Evolutionary conservation across 371 early-diverging fungal species (phyloP).

Genomic region (Actinomortierella ambigua): DNA sequence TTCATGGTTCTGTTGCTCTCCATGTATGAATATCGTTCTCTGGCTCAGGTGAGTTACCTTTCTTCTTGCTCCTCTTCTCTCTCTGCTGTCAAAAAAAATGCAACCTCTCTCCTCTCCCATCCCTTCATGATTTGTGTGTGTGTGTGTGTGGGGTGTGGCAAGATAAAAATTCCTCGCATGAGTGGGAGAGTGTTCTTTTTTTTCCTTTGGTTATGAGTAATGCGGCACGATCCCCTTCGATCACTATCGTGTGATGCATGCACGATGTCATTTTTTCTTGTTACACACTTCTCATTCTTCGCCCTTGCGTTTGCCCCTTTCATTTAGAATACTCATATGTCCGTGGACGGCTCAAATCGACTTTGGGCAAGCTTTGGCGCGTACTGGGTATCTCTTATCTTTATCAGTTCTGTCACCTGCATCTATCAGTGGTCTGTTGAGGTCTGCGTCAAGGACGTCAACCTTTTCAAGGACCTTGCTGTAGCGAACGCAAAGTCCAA

Average conservation of each 20-base stretch:
- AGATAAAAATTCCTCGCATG: neutral
- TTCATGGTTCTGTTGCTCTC: conserved; percentile 24
- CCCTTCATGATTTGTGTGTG: no score
- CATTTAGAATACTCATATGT: conserved; percentile 12
- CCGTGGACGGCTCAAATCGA: conserved; percentile 25
- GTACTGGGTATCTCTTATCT: conserved; percentile 30
- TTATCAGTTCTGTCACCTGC: conserved; percentile 31
- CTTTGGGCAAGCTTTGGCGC: conserved; percentile 45
- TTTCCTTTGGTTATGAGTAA: no score
- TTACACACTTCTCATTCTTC: neutral
- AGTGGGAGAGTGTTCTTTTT: no score
- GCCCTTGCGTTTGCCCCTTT: neutral
- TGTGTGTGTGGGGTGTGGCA: no score
- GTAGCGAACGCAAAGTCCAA: conserved; percentile 46
- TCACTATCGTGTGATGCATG: no score
- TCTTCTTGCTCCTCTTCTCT: neutral
- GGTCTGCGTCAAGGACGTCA: conserved; percentile 37
- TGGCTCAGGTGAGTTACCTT: conserved; percentile 15
- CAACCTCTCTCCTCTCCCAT: neutral
- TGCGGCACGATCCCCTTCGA: no score
- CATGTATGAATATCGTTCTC: conserved; percentile 29
- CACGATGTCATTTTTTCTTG: conserved; percentile 2
- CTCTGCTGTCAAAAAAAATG: neutral
- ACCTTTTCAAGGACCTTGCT: conserved; percentile 43
- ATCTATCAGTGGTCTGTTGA: conserved; percentile 44